Percentiles rank a stretch among this genome's conserved stretches.
These are phyloP conservation scores for Pholiota conissans DNA, from an alignment of 768 basidiomycete species.

Conservation along the genomic window DNA sequence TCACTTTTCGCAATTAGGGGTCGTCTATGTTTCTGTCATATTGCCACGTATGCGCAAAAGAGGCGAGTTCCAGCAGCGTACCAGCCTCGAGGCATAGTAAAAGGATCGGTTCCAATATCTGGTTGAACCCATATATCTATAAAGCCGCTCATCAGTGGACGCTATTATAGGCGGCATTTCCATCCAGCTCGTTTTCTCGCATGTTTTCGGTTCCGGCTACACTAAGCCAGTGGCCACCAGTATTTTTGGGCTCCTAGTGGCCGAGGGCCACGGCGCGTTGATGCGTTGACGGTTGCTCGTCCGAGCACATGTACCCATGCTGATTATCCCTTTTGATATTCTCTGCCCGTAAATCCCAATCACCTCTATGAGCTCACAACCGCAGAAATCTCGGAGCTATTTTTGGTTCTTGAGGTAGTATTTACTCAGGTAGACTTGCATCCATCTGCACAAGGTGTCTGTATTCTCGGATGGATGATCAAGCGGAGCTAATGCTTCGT, in stretches of 20 bases:
- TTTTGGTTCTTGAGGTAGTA: no score
- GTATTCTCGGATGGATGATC: background rate
- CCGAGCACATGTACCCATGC: background rate
- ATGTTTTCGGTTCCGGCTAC: conserved; percentile 4
- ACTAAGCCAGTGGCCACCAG: background rate
- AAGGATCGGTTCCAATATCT: background rate
- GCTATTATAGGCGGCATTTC: background rate
- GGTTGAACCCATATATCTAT: background rate
- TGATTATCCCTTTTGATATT: background rate
- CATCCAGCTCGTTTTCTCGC: conserved; percentile 5
- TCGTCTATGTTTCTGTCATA: conserved; percentile 2
- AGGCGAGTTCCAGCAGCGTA: background rate
- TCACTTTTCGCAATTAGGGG: background rate
- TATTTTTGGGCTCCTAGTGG: conserved; percentile 11
- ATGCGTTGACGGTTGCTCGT: conserved; percentile 13
- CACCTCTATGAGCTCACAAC: no score
- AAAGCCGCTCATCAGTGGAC: background rate
- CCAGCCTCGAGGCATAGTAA: background rate
- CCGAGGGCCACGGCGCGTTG: conserved; percentile 15
- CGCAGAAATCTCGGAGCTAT: conserved; percentile 18
- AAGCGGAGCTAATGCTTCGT: background rate
- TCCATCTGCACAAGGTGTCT: background rate
- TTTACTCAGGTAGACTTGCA: background rate
- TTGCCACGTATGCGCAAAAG: conserved; percentile 3
- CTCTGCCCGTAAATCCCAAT: background rate